Base-by-base conservation (phyloP, 164 flowering plant species). In the Liquidambar formosana region DNA sequence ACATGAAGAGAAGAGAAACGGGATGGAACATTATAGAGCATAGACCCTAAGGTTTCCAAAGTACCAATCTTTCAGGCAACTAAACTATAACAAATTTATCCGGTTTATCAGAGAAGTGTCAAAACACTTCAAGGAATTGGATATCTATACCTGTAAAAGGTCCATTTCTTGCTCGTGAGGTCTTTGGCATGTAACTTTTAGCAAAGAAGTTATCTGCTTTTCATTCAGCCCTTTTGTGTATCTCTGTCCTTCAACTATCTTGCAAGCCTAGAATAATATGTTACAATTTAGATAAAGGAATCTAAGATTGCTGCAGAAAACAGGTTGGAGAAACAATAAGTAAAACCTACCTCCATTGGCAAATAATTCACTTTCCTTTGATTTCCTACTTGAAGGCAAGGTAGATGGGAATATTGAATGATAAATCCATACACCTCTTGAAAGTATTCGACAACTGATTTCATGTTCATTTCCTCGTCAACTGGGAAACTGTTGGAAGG, bases 371-470 rank as follows among this genome's bases (percentile, higher is more conserved):
- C 86, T 72, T 81, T 89, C 75, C 76, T 77, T 59, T 83, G 84
- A 64, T 83, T 87, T 63, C 94, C 94, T 5, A 86, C 89, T 80
- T 84, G 89, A 73, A 89, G 90, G 66, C 89, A 86, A 47, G 94
- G 90, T 18, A 81, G 84, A 59, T 84, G 89, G 4, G 88, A 15
- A 71, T 85, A 71, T 46, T 72, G 84, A 74, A 89, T 86, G 25
- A 84, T 83, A 61, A 73, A 86, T n/a, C 88, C 90, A 76, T 89
- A 89, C 85, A 81, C 80, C 67, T 89, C 94, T 74, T 79, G 86
- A 48, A 89, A 89, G 74, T 89, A 89, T 27, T 87, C 88, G 21
- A 87, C 82, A 1, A 89, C 91, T 1, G 90, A 87, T 73, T 87
- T 89, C 94, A 85, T 86, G 63, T 74, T 85, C 73, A 63, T 70